Evolutionary conservation across 1,284 basidiomycete genomes (phyloP).

Genomic region (Tilletia setariae): DNA sequence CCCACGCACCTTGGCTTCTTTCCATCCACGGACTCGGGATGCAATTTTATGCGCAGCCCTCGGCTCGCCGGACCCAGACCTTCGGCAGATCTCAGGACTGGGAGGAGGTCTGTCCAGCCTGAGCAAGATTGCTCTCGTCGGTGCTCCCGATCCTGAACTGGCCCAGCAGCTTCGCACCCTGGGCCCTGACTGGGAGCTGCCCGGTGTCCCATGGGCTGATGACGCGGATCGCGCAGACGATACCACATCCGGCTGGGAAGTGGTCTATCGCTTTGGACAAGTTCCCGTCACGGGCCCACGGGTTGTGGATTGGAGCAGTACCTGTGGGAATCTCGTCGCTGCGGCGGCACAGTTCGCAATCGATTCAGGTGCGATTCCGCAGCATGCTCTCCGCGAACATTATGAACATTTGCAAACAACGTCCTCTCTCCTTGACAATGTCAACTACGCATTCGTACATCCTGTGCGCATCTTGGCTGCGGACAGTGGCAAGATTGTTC

Average conservation of each 20-base stretch:
- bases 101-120: conserved; percentile 75
- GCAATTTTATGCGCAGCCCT: conserved; percentile 63
- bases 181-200: conserved; percentile 21
- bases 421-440: background rate
- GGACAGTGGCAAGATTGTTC: conserved; percentile 37
- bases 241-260: conserved; percentile 34
- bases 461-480: conserved; percentile 38
- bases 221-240: conserved; percentile 23
- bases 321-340: conserved; percentile 51
- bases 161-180: background rate
- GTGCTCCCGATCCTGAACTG: conserved; percentile 24
- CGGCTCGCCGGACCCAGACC: conserved; percentile 76
- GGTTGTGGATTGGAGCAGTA: conserved; percentile 45
- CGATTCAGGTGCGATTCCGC: conserved; percentile 24
- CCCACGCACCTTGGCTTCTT: conserved; percentile 57
- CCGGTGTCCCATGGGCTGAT: conserved; percentile 37
- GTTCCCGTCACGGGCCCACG: conserved; percentile 37
- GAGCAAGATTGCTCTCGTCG: conserved; percentile 73
- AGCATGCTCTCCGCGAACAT: conserved; percentile 5
- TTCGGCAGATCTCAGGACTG: conserved; percentile 69
- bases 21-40: conserved; percentile 51
- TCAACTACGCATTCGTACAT: conserved; percentile 18
- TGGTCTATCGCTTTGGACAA: conserved; percentile 51
- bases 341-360: conserved; percentile 43
- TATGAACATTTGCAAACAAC: conserved; percentile 19